Evolutionary conservation across 2,329 filamentous ascomycete species (phyloP).

Genomic region (Sporothrix phasma): DNA sequence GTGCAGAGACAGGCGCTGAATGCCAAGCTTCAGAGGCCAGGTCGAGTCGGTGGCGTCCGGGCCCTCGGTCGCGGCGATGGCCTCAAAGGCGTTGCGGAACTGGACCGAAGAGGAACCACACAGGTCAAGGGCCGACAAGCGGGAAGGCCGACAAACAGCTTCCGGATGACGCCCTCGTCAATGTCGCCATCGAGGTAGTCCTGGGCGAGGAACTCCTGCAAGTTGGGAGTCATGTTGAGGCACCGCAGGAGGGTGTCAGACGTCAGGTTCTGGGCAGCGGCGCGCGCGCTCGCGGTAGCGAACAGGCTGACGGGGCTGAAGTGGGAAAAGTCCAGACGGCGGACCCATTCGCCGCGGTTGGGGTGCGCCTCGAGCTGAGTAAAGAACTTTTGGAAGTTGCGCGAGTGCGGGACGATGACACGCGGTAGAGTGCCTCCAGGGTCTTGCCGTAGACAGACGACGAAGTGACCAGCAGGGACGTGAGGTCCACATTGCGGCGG

Average conservation of each 20-base stretch:
- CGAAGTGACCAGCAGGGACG: slow-evolving; percentile 68
- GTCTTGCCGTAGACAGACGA: slow-evolving; percentile 63
- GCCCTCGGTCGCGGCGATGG: slow-evolving; percentile 32
- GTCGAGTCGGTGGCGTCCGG: slow-evolving; percentile 22
- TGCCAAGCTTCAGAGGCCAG: slow-evolving; percentile 45
- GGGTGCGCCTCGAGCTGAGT: slow-evolving; percentile 57
- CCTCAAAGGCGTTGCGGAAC: slow-evolving; percentile 57
- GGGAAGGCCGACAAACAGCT: slow-evolving; percentile 59
- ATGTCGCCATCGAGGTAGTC: slow-evolving; percentile 74
- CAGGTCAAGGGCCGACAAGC: slow-evolving; percentile 61
- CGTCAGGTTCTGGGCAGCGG: slow-evolving; percentile 66
- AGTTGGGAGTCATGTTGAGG: slow-evolving; percentile 58
- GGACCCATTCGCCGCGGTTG: slow-evolving; percentile 62
- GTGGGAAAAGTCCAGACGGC: slow-evolving; percentile 74
- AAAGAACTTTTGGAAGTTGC: slow-evolving; percentile 74
- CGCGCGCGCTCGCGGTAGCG: slow-evolving; percentile 62
- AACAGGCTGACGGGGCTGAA: slow-evolving; percentile 74
- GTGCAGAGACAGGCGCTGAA: slow-evolving; percentile 65
- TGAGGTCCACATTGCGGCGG: slow-evolving; percentile 66
- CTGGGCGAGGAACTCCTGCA: slow-evolving; percentile 70
- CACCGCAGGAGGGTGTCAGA: slow-evolving; percentile 62
- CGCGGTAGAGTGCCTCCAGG: slow-evolving; percentile 66
- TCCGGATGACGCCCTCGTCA: slow-evolving; percentile 55
- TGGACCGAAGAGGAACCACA: slow-evolving; percentile 60
- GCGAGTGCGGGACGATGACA: slow-evolving; percentile 73